Conservation (phyloP, 495 filamentous ascomycete species). For the Baudoinia panamericana region DNA sequence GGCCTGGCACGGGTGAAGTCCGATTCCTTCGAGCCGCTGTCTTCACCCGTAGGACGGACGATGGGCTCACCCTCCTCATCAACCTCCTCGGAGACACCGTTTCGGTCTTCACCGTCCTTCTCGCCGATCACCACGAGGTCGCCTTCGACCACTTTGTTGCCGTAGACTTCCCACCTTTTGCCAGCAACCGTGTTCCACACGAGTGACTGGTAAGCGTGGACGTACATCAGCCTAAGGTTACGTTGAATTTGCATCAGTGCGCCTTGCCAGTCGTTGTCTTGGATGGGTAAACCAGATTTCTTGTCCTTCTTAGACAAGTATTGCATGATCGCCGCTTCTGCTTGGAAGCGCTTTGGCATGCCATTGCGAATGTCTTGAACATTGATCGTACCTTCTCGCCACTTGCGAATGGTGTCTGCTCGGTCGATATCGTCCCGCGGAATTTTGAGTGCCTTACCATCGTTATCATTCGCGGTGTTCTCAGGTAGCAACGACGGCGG, state of each 20-base stretch:
- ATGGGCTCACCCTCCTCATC: slow-evolving; percentile 61
- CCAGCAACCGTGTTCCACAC: slow-evolving; percentile 82
- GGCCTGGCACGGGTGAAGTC: slow-evolving; percentile 61
- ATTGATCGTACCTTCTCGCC: slow-evolving; percentile 33
- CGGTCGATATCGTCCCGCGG: slow-evolving; percentile 65
- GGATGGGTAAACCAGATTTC: slow-evolving; percentile 15
- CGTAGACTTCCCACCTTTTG: slow-evolving; percentile 63
- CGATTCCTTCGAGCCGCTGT: slow-evolving; percentile 44
- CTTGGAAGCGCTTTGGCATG: slow-evolving; percentile 70
- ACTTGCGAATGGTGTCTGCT: slow-evolving; percentile 60
- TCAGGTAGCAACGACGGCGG: slow-evolving; percentile 37
- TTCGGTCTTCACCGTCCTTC: slow-evolving; percentile 30
- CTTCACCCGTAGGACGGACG: slow-evolving; percentile 43
- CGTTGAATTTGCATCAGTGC: slow-evolving; percentile 64
- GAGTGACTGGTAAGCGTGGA: slow-evolving; percentile 87
- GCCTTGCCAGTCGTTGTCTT: slow-evolving; percentile 54
- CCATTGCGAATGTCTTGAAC: slow-evolving; percentile 44
- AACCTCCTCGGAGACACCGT: slow-evolving; percentile 31
- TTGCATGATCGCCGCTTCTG: slow-evolving; percentile 64
- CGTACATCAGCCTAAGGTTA: slow-evolving; percentile 79
- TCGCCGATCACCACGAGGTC: slow-evolving; percentile 67
- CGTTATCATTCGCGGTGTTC: slow-evolving; percentile 28
- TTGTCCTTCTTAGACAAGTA: slow-evolving; percentile 41
- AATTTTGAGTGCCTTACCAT: slow-evolving; percentile 23
- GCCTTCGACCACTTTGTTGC: slow-evolving; percentile 59